Conservation (phyloP, 805 yeast genomes). For the Ogataea populi-albae region DNA sequence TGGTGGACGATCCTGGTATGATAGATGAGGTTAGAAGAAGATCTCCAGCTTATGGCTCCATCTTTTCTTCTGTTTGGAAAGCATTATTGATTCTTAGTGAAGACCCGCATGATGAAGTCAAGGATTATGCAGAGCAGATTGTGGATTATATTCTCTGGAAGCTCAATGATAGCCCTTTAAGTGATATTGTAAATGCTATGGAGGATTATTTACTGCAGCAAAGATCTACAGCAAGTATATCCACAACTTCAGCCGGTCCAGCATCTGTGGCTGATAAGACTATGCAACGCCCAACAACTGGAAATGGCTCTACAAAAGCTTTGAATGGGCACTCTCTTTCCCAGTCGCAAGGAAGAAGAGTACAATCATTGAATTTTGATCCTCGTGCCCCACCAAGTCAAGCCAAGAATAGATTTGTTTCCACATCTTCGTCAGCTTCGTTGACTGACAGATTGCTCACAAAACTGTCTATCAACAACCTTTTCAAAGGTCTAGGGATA, state of each 20-base stretch:
- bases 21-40: conserved; percentile 63
- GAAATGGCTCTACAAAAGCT: neutral
- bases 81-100: conserved; percentile 73
- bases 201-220: conserved; percentile 59
- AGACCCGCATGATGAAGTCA: conserved; percentile 85
- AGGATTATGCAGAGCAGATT: conserved; percentile 64
- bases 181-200: conserved; percentile 63
- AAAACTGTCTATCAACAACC: conserved; percentile 13
- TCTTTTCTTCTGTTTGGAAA: conserved; percentile 85
- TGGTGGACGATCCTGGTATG: conserved; percentile 57
- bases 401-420: conserved; percentile 16
- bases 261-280: neutral
- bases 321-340: conserved; percentile 5
- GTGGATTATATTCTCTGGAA: conserved; percentile 69
- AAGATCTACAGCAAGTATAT: conserved; percentile 19
- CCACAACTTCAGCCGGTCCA: neutral
- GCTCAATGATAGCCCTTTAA: conserved; percentile 62
- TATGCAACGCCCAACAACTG: neutral
- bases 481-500: conserved; percentile 26
- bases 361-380: conserved; percentile 24
- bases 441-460: conserved; percentile 22
- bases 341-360: conserved; percentile 15
- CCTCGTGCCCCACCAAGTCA: conserved; percentile 6
- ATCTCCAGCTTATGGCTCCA: conserved; percentile 82
- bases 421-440: conserved; percentile 24